These are phyloP conservation scores for Fusarium pseudoanthophilum DNA, from an alignment of 2,329 filamentous ascomycete genomes.

Conservation along the genomic window DNA sequence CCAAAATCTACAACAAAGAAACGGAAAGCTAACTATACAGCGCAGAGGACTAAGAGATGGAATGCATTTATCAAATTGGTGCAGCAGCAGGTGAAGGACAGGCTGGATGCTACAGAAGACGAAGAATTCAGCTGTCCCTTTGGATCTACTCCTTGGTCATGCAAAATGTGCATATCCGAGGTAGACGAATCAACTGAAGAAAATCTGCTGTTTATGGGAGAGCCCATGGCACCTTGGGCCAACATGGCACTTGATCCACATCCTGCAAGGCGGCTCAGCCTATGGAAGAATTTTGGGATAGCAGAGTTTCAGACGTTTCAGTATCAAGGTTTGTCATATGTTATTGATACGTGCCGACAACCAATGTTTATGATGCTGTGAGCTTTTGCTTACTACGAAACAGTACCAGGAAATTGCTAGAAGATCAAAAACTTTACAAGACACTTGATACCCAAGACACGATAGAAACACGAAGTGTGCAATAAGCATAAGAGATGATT, in stretches of 20 bases:
- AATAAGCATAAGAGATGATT: neutral
- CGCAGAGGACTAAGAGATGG: neutral
- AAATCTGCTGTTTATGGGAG: neutral
- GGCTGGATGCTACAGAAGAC: neutral
- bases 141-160: constrained; percentile 22
- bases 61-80: neutral
- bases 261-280: neutral
- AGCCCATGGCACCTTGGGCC: constrained; percentile 5
- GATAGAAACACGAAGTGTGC: neutral
- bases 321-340: constrained; percentile 4
- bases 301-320: neutral
- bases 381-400: neutral
- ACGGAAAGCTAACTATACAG: neutral
- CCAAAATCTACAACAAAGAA: neutral
- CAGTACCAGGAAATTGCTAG: neutral
- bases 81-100: neutral
- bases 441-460: neutral
- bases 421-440: neutral
- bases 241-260: neutral
- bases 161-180: neutral
- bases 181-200: neutral
- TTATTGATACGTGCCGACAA: constrained; percentile 14
- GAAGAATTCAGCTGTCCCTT: neutral
- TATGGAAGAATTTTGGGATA: neutral
- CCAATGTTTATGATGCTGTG: constrained; percentile 33